A percentile compares a stretch with the other conserved stretches of the same genome.
phyloP scores from a whole-genome alignment of 352 stramenopile species.

The Saprolegnia diclina region DNA sequence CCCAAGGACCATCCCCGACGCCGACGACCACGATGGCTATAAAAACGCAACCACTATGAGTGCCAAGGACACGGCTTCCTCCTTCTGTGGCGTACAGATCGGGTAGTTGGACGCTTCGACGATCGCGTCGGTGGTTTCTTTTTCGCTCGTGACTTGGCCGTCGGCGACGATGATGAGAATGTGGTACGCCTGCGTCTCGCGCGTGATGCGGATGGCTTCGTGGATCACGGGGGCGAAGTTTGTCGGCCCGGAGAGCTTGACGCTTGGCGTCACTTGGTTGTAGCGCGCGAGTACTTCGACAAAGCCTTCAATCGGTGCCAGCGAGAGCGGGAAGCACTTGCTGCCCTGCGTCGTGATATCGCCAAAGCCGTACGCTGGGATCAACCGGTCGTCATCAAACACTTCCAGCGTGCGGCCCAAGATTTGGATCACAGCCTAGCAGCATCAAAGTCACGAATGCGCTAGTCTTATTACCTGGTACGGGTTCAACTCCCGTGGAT shows the following conservation, averaged over 20 bases:
- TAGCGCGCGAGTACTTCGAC: constrained; percentile 51
- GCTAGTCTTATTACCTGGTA: constrained; percentile 42
- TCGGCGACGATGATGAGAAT: constrained; percentile 76
- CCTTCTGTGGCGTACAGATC: constrained; percentile 53
- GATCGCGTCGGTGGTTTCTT: constrained; percentile 59
- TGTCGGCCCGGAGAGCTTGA: constrained; percentile 53
- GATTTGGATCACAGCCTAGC: constrained; percentile 59
- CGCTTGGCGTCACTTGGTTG: constrained; percentile 40
- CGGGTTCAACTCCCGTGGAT: constrained; percentile 49
- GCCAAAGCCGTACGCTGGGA: constrained; percentile 71
- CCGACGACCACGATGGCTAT: constrained; percentile 69
- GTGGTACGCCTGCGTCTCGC: constrained; percentile 45
- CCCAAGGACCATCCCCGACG: constrained; percentile 70
- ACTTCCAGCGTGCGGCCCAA: constrained; percentile 56
- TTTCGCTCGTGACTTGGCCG: constrained; percentile 59
- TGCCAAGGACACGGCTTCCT: background rate
- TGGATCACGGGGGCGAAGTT: constrained; percentile 80
- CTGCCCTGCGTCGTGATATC: constrained; percentile 50
- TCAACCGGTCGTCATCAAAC: constrained; percentile 66
- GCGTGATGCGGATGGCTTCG: constrained; percentile 53
- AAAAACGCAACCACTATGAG: background rate
- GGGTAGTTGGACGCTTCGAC: constrained; percentile 63
- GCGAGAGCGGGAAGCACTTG: constrained; percentile 48
- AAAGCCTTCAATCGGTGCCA: constrained; percentile 45
- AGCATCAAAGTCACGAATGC: background rate